phyloP scores from a whole-genome alignment of 495 filamentous ascomycete genomes.

The Penicillium cosmopolitanum region DNA sequence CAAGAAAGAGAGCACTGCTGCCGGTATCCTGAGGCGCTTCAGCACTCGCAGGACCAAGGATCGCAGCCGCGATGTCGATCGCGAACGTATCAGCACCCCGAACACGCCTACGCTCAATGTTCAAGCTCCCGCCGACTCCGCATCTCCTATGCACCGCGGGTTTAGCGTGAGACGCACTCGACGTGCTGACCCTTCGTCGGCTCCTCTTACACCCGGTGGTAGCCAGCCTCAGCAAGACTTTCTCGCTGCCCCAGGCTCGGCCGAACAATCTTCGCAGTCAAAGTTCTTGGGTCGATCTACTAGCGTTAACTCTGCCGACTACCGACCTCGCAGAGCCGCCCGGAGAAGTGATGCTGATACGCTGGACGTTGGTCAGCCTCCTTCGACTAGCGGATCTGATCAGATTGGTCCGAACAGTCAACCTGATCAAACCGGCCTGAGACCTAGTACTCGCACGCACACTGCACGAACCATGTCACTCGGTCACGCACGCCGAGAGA shows the following conservation, averaged over 20 bases:
- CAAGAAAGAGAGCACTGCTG: conserved; percentile 87
- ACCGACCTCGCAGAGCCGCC: conserved; percentile 61
- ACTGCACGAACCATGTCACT: conserved; percentile 84
- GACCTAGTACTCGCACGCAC: conserved; percentile 34
- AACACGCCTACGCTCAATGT: conserved; percentile 72
- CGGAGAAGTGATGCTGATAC: conserved; percentile 61
- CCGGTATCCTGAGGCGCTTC: conserved; percentile 84
- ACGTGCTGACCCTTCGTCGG: conserved; percentile 59
- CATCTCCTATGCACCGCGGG: conserved; percentile 69
- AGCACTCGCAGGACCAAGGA: conserved; percentile 79
- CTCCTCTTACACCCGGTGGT: conserved; percentile 60
- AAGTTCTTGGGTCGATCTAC: conserved; percentile 77
- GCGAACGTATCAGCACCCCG: conserved; percentile 59
- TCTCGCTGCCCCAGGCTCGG: conserved; percentile 67
- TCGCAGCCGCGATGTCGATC: conserved; percentile 51
- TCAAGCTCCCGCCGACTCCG: conserved; percentile 70
- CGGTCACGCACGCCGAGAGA: conserved; percentile 86
- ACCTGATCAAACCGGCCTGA: conserved; percentile 42
- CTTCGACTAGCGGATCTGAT: conserved; percentile 79
- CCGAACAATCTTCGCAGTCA: conserved; percentile 58
- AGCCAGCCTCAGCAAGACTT: conserved; percentile 76
- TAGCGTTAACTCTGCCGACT: conserved; percentile 85
- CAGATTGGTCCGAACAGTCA: conserved; percentile 57
- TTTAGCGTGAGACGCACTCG: conserved; percentile 78
- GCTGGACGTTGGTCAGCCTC: conserved; percentile 58